These are phyloP conservation scores for Cantharellus cinnabarinus DNA, from an alignment of 768 basidiomycete species.

Conservation along the genomic window DNA sequence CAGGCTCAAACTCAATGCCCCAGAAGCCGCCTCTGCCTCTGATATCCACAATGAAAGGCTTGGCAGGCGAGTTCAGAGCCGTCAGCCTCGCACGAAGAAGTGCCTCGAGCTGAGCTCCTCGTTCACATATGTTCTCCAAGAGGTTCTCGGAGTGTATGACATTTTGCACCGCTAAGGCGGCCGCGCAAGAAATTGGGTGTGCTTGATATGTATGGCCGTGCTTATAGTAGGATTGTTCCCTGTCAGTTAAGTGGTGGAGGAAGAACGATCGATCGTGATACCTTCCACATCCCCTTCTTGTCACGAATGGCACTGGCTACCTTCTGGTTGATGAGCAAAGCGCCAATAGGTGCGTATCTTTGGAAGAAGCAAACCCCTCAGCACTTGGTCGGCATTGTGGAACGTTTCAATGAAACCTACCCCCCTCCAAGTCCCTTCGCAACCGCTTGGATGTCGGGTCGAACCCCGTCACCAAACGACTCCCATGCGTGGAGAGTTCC, in stretches of 20 bases:
- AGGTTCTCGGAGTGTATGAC: slow-evolving; percentile 50
- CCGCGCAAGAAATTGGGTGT: slow-evolving; percentile 58
- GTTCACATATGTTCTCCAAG: slow-evolving; percentile 37
- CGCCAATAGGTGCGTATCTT: slow-evolving; percentile 68
- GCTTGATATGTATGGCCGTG: slow-evolving; percentile 78
- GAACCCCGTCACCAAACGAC: slow-evolving; percentile 51
- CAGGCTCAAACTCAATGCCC: slow-evolving; percentile 66
- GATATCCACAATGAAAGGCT: slow-evolving; percentile 55
- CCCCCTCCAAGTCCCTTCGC: slow-evolving; percentile 86
- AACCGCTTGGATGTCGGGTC: slow-evolving; percentile 72
- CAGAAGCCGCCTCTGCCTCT: slow-evolving; percentile 73
- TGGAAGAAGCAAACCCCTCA: background rate
- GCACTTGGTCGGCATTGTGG: background rate
- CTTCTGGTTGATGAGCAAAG: slow-evolving; percentile 51
- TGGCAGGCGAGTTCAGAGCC: slow-evolving; percentile 33
- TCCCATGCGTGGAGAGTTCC: slow-evolving; percentile 79
- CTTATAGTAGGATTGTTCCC: slow-evolving; percentile 1
- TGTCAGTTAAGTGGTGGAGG: background rate
- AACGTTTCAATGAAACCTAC: slow-evolving; percentile 20
- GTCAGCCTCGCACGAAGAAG: slow-evolving; percentile 36
- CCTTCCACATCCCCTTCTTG: slow-evolving; percentile 50
- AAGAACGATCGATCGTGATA: background rate
- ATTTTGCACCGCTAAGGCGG: slow-evolving; percentile 61
- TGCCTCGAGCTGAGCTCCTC: slow-evolving; percentile 36
- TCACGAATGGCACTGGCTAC: slow-evolving; percentile 49